phyloP scores from a whole-genome alignment of 83 land plant genomes.

The Thuja plicata region DNA sequence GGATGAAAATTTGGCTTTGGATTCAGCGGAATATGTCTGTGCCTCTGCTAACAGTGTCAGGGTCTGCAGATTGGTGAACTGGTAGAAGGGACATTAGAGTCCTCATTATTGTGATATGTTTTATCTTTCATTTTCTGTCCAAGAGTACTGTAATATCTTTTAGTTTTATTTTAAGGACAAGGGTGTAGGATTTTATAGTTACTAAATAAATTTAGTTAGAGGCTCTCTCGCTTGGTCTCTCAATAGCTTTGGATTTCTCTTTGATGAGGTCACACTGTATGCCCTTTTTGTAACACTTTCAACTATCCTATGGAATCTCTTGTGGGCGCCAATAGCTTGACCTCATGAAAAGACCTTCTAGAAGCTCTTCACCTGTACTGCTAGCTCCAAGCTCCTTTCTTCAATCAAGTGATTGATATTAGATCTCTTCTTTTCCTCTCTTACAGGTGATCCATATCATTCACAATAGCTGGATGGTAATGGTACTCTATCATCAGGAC shows the following conservation, averaged over 20 bases:
- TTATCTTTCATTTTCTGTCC: too few relatives aligned
- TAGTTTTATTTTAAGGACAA: too few relatives aligned
- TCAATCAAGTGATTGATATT: not conserved
- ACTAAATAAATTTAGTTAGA: too few relatives aligned
- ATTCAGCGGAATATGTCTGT: too few relatives aligned
- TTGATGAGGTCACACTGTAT: not conserved
- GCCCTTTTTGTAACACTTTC: conserved; percentile 1
- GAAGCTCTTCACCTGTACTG: conserved; percentile 2
- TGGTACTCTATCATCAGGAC: not conserved
- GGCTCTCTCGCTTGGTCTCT: not conserved
- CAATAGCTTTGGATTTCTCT: not conserved
- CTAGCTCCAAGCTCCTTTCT: not conserved
- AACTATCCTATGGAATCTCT: conserved; percentile 23
- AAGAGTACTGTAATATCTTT: too few relatives aligned
- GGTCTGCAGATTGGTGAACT: too few relatives aligned
- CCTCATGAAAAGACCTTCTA: conserved; percentile 26
- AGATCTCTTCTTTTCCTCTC: not conserved
- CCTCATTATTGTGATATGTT: too few relatives aligned
- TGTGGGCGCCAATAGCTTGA: conserved; percentile 38
- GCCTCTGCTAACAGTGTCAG: too few relatives aligned
- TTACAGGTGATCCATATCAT: not conserved
- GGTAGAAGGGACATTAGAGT: too few relatives aligned
- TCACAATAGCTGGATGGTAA: not conserved
- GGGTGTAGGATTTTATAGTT: too few relatives aligned
- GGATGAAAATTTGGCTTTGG: too few relatives aligned